A percentile compares a stretch with the other conserved stretches of the same genome.
Evolutionary conservation across 2,329 filamentous ascomycete genomes (phyloP).

Genomic region (Colletotrichum sidae): DNA sequence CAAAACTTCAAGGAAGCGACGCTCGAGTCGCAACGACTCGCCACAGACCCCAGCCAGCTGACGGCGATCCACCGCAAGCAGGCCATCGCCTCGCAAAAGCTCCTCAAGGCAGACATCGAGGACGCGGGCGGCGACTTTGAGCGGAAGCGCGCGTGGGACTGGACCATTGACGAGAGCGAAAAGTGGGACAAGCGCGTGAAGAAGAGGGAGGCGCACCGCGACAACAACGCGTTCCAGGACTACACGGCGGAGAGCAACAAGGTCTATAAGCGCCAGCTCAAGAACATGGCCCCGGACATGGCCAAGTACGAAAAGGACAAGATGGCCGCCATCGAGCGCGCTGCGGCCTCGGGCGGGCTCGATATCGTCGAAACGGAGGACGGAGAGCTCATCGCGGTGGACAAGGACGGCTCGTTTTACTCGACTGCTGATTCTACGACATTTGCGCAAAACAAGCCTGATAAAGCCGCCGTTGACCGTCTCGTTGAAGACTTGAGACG

Average conservation of each 20-base stretch:
- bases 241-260: constrained; percentile 90
- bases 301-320: constrained; percentile 91
- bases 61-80: constrained; percentile 85
- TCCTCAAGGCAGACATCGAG: constrained; percentile 91
- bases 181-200: constrained; percentile 91
- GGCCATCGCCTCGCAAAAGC: constrained; percentile 89
- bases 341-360: constrained; percentile 84
- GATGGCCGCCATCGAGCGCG: constrained; percentile 84
- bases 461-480: constrained; percentile 87
- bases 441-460: constrained; percentile 87
- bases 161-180: constrained; percentile 95
- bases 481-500: constrained; percentile 88
- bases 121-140: constrained; percentile 92
- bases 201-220: constrained; percentile 84
- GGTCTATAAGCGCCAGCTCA: constrained; percentile 91
- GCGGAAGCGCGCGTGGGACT: constrained; percentile 98
- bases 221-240: constrained; percentile 91
- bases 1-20: constrained; percentile 87
- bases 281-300: constrained; percentile 79
- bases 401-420: constrained; percentile 91
- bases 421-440: constrained; percentile 85
- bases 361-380: constrained; percentile 97
- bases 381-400: constrained; percentile 93
- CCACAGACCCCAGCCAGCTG: constrained; percentile 81
- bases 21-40: constrained; percentile 82